A percentile compares a stretch with the other conserved stretches of the same genome.
These are phyloP conservation scores for Melaleuca quinquenervia DNA, from an alignment of 345 rosid genomes.

Conservation along the genomic window DNA sequence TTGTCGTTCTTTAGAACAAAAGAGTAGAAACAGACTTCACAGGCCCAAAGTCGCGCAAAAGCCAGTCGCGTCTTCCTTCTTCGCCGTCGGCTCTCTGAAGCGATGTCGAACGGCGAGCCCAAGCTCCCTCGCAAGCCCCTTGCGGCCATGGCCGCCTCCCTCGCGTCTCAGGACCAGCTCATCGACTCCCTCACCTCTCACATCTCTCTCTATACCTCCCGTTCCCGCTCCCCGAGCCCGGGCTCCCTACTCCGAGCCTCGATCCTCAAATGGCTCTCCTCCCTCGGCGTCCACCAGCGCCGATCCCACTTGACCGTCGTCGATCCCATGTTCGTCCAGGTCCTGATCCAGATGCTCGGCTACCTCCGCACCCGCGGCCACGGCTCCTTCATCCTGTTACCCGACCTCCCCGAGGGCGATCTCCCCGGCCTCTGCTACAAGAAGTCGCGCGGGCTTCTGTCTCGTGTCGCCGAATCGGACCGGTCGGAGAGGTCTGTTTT, in stretches of 20 bases:
- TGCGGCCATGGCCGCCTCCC: constrained; percentile 4
- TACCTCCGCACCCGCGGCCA: constrained; percentile 44
- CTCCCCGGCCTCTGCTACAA: constrained; percentile 77
- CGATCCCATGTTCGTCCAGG: constrained; percentile 45
- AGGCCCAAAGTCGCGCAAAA: too few relatives aligned
- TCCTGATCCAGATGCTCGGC: constrained; percentile 72
- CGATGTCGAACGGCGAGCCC: constrained; percentile 21
- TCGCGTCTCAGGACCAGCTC: constrained; percentile 45
- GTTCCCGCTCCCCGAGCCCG: constrained; percentile 20
- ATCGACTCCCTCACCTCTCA: constrained; percentile 80
- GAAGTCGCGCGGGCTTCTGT: constrained; percentile 61
- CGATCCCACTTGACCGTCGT: constrained; percentile 59
- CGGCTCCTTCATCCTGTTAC: constrained; percentile 72
- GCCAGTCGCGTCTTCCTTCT: too few relatives aligned
- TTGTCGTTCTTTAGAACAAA: too few relatives aligned
- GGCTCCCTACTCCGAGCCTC: constrained; percentile 37
- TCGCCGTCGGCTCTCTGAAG: not conserved
- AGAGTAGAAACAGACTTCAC: too few relatives aligned
- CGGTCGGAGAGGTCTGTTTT: constrained; percentile 33
- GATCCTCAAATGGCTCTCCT: constrained; percentile 77
- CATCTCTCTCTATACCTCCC: constrained; percentile 75
- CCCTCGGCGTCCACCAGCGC: constrained; percentile 71
- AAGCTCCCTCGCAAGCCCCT: not conserved
- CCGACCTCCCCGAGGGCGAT: constrained; percentile 57
- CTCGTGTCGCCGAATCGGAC: constrained; percentile 54